These are phyloP conservation scores for Sporobolomyces pararoseus DNA, from an alignment of 768 basidiomycete genomes.

Conservation along the genomic window DNA sequence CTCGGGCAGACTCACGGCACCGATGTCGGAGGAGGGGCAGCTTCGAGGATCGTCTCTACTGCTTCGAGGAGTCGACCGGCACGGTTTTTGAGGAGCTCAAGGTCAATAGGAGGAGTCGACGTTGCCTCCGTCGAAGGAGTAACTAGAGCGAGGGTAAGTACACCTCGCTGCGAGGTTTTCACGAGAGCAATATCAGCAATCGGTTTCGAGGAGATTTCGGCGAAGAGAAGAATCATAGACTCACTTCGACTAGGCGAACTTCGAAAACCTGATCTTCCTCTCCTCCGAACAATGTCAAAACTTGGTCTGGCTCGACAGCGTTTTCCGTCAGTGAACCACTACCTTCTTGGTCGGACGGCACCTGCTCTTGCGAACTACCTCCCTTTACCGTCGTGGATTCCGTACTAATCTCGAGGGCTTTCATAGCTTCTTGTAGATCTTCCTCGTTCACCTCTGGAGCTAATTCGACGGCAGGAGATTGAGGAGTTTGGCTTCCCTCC, in stretches of 20 bases:
- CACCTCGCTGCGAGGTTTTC: no score
- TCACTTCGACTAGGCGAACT: slow-evolving; percentile 11
- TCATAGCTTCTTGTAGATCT: not conserved
- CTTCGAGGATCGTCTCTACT: not conserved
- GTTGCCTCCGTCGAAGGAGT: not conserved
- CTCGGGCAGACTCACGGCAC: no score
- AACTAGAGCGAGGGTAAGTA: not conserved
- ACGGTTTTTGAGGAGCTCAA: not conserved
- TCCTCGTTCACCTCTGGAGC: slow-evolving; percentile 5
- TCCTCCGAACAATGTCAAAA: not conserved
- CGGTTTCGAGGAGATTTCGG: no score
- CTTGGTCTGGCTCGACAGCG: not conserved
- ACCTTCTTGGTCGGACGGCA: no score
- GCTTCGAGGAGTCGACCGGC: slow-evolving; percentile 6
- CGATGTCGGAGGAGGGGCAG: not conserved
- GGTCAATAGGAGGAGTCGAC: not conserved
- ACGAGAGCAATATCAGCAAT: no score
- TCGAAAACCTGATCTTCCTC: slow-evolving; percentile 1
- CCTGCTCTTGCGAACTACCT: no score
- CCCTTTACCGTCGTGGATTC: no score
- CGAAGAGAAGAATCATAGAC: not conserved
- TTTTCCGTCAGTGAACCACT: no score
- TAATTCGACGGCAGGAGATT: slow-evolving; percentile 1
- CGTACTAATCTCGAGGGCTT: not conserved
- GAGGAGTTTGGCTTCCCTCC: not conserved